These are phyloP conservation scores for Ustilago hordei DNA, from an alignment of 1,284 basidiomycete genomes.

Conservation along the genomic window DNA sequence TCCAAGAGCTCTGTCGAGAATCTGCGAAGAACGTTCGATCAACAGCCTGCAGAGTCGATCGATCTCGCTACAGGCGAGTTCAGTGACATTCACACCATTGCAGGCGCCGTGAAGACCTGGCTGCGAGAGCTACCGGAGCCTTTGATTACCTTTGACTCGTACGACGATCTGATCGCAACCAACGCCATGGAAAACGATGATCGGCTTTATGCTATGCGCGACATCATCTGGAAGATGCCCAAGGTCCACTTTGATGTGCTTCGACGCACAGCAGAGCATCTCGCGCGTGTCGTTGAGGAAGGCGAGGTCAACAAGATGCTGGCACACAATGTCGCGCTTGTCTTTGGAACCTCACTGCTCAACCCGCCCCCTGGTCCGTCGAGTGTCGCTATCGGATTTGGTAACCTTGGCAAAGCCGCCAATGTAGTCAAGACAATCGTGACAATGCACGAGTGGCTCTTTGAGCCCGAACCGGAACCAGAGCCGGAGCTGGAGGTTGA, in stretches of 20 bases:
- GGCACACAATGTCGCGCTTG: conserved; percentile 66
- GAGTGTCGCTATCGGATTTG: conserved; percentile 57
- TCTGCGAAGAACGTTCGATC: conserved; percentile 55
- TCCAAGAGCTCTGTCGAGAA: conserved; percentile 62
- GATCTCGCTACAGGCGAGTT: conserved; percentile 58
- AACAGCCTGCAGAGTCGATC: conserved; percentile 54
- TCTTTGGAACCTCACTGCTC: conserved; percentile 68
- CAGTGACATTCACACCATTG: conserved; percentile 66
- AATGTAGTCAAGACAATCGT: conserved; percentile 68
- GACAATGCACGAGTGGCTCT: conserved; percentile 66
- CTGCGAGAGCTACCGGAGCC: conserved; percentile 68
- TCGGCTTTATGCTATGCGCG: conserved; percentile 63
- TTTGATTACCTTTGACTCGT: conserved; percentile 65
- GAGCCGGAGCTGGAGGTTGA: conserved; percentile 34
- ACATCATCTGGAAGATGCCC: conserved; percentile 64
- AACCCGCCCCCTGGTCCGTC: conserved; percentile 62
- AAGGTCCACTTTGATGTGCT: conserved; percentile 63
- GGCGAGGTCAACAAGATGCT: conserved; percentile 65
- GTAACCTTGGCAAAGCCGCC: conserved; percentile 66
- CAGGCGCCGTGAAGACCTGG: conserved; percentile 67
- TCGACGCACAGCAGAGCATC: conserved; percentile 61
- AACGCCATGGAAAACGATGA: conserved; percentile 64
- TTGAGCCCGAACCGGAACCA: conserved; percentile 61
- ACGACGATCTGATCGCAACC: conserved; percentile 63
- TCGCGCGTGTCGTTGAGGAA: conserved; percentile 61